A percentile compares a stretch with the other conserved stretches of the same genome.
Evolutionary conservation across 202 grass and related monocot genomes (phyloP).

Genomic region (Zoysia matrella): DNA sequence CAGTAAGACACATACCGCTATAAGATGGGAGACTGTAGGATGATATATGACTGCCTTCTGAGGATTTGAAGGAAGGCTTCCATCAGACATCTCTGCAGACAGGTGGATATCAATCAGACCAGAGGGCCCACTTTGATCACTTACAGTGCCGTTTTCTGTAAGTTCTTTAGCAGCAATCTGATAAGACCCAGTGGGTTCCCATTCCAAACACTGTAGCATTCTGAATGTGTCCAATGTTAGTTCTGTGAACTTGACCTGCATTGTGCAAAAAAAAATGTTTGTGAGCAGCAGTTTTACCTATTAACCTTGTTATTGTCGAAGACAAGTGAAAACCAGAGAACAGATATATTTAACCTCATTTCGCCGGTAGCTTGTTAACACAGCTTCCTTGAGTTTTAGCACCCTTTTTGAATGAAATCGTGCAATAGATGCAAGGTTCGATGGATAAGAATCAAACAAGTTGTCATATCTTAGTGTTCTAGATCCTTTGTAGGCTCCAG

Average conservation of each 20-base stretch:
- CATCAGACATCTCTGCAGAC: constrained; percentile 86
- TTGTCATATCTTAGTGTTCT: constrained; percentile 81
- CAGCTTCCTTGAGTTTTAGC: constrained; percentile 85
- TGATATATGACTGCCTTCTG: constrained; percentile 90
- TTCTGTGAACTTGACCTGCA: constrained; percentile 94
- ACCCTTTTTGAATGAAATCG: constrained; percentile 83
- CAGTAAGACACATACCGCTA: constrained; percentile 66
- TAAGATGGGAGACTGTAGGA: constrained; percentile 80
- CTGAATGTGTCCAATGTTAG: constrained; percentile 90
- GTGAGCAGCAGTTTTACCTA: constrained; percentile 32
- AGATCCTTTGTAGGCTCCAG: constrained; percentile 68
- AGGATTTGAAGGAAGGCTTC: constrained; percentile 89
- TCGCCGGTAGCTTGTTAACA: constrained; percentile 81
- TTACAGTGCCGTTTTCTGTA: constrained; percentile 82
- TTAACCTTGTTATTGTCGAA: background rate
- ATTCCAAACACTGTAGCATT: constrained; percentile 96
- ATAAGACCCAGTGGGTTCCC: constrained; percentile 90
- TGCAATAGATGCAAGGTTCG: constrained; percentile 68
- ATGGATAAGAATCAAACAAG: constrained; percentile 82
- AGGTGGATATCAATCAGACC: constrained; percentile 95
- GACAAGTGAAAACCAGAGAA: background rate
- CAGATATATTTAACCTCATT: constrained; percentile 69
- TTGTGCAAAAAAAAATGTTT: background rate
- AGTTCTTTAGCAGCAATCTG: constrained; percentile 72
- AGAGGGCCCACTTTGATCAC: constrained; percentile 91